These are phyloP conservation scores for Hymenoscyphus linearis DNA, from an alignment of 2,329 filamentous ascomycete genomes.

Conservation along the genomic window DNA sequence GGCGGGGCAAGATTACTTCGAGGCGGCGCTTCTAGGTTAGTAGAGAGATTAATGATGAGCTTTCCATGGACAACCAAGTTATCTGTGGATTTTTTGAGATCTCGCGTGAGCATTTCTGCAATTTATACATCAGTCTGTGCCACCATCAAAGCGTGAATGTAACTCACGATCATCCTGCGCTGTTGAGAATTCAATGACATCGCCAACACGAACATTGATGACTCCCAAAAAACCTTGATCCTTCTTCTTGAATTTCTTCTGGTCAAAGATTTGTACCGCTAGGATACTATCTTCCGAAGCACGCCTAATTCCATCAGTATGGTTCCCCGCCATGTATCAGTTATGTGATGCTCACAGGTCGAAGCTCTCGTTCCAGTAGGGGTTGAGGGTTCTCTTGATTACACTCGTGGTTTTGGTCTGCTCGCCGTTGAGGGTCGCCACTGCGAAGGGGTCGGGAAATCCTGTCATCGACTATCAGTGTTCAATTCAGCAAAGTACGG, in stretches of 20 bases:
- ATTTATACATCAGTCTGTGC: conserved; percentile 12
- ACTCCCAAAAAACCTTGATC: conserved; percentile 97
- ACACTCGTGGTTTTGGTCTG: conserved; percentile 98
- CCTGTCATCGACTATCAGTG: conserved; percentile 47
- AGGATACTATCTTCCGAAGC: conserved; percentile 95
- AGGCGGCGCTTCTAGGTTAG: conserved; percentile 71
- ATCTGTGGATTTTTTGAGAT: conserved; percentile 96
- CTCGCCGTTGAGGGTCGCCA: conserved; percentile 94
- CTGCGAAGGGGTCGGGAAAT: conserved; percentile 95
- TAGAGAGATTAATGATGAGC: conserved; percentile 92
- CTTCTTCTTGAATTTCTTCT: conserved; percentile 99
- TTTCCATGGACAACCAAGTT: conserved; percentile 98
- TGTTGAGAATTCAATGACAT: conserved; percentile 84
- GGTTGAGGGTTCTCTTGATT: conserved; percentile 95
- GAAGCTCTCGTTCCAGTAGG: conserved; percentile 99
- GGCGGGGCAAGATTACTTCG: conserved; percentile 38
- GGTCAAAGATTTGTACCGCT: conserved; percentile 97
- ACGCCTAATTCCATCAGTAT: conserved; percentile 50
- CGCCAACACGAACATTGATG: conserved; percentile 93
- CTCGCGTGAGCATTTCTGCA: conserved; percentile 90
- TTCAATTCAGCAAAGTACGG: not conserved
- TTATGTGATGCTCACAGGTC: conserved; percentile 65
- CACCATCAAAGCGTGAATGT: conserved; percentile 3
- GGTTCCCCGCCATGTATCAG: not conserved
- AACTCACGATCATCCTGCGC: conserved; percentile 87